These are phyloP conservation scores for Linderina pennispora DNA, from an alignment of 192 early-diverging fungal species.

Conservation along the genomic window DNA sequence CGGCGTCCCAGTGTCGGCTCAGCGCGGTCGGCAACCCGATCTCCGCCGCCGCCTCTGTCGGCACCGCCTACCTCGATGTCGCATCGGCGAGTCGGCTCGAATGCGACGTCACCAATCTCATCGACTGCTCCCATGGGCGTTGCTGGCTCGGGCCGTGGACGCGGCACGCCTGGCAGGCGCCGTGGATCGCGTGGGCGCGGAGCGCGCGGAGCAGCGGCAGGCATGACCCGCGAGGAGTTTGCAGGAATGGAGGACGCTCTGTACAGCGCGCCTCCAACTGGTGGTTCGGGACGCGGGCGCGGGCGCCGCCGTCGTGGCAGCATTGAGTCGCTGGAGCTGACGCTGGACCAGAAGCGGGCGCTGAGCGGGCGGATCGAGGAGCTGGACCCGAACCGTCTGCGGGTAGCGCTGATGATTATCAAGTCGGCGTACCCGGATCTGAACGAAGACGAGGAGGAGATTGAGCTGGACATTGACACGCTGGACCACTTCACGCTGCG, in stretches of 20 bases:
- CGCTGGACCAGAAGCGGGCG: conserved; percentile 85
- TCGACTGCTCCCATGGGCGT: conserved; percentile 21
- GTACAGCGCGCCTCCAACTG: conserved; percentile 5
- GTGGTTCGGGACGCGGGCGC: conserved; percentile 24
- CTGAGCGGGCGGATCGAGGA: conserved; percentile 49
- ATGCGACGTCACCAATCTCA: conserved; percentile 18
- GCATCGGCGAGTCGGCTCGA: conserved; percentile 14
- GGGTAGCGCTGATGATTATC: conserved; percentile 42
- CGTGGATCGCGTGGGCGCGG: conserved; percentile 24
- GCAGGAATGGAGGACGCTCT: background rate
- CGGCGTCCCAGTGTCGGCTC: conserved; percentile 44
- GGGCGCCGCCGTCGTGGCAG: conserved; percentile 29
- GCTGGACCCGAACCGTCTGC: conserved; percentile 24
- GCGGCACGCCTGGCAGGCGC: too few species aligned
- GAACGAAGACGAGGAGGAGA: conserved; percentile 70
- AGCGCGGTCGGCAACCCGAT: conserved; percentile 33
- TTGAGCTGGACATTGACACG: conserved; percentile 94
- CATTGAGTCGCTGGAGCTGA: conserved; percentile 53
- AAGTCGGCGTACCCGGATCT: conserved; percentile 46
- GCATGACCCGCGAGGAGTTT: conserved; percentile 20
- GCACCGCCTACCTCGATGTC: conserved; percentile 14
- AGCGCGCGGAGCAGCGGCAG: conserved; percentile 30
- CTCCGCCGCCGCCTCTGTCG: conserved; percentile 32
- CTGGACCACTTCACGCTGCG: conserved; percentile 77
- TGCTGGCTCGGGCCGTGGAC: conserved; percentile 9